These are phyloP conservation scores for Cercospora canescens DNA, from an alignment of 2,329 filamentous ascomycete genomes.

Conservation along the genomic window DNA sequence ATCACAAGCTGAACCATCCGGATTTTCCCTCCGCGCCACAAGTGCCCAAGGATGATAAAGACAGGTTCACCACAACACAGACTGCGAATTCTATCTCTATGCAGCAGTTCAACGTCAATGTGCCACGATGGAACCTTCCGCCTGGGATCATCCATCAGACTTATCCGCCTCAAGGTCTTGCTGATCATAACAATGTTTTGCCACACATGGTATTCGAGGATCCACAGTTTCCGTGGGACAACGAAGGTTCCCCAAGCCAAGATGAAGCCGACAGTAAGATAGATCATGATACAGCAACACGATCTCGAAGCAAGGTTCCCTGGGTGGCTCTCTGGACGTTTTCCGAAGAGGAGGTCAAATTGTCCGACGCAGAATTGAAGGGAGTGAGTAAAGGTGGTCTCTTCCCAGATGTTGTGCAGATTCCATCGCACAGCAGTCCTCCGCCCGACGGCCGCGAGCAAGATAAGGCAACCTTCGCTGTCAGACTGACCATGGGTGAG, in stretches of 20 bases:
- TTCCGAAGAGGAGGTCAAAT: background rate
- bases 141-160: background rate
- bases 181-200: conserved; percentile 10
- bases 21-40: background rate
- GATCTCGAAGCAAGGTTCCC: background rate
- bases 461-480: background rate
- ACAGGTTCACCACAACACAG: background rate
- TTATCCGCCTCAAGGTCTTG: background rate
- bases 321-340: background rate
- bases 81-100: background rate
- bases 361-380: background rate
- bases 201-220: conserved; percentile 14
- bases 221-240: conserved; percentile 7
- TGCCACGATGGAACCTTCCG: background rate
- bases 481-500: background rate
- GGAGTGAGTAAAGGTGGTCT: background rate
- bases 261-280: background rate
- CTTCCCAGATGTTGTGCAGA: background rate
- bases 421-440: background rate
- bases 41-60: background rate
- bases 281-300: background rate
- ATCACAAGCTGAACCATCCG: background rate
- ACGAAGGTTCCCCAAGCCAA: background rate
- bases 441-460: background rate
- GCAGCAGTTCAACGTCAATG: background rate